Evolutionary conservation across 495 filamentous ascomycete genomes (phyloP).

Genomic region (Penicillium silybi): DNA sequence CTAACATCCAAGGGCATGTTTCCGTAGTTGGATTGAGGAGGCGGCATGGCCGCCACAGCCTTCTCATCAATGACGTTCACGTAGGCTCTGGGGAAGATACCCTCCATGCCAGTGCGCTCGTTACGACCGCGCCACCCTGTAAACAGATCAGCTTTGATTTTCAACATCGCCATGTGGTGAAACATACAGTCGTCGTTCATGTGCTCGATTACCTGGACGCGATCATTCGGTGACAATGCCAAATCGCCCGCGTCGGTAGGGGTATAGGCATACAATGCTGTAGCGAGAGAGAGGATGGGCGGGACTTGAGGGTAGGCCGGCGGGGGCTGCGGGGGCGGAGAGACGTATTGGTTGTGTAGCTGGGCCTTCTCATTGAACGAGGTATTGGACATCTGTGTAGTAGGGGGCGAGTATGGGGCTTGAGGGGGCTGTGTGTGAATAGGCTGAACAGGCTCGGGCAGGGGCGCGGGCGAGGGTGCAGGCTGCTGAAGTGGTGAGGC

Average conservation of each 20-base stretch:
- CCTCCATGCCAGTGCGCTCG: conserved; percentile 71
- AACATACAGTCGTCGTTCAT: conserved; percentile 87
- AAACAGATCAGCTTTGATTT: not conserved
- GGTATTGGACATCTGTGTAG: conserved; percentile 44
- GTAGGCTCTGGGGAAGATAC: conserved; percentile 87
- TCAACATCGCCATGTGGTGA: not conserved
- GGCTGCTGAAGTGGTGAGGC: conserved; percentile 5
- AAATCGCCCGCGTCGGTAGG: conserved; percentile 76
- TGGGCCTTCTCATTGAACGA: conserved; percentile 52
- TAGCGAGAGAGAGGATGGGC: conserved; percentile 63
- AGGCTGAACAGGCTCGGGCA: conserved; percentile 30
- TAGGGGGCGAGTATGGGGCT: conserved; percentile 38
- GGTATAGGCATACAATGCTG: conserved; percentile 78
- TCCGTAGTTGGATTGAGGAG: conserved; percentile 43
- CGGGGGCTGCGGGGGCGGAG: conserved; percentile 44
- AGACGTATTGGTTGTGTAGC: conserved; percentile 46
- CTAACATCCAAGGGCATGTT: conserved; percentile 52
- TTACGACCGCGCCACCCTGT: conserved; percentile 78
- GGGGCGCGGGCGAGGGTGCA: conserved; percentile 15
- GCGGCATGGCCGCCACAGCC: conserved; percentile 13
- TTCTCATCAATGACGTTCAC: conserved; percentile 61
- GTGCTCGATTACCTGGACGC: conserved; percentile 75
- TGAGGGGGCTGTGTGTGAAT: conserved; percentile 28
- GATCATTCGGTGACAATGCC: conserved; percentile 69
- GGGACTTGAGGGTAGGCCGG: conserved; percentile 53